Conservation (phyloP, 495 filamentous ascomycete genomes). For the Tuber microsphaerosporum region DNA sequence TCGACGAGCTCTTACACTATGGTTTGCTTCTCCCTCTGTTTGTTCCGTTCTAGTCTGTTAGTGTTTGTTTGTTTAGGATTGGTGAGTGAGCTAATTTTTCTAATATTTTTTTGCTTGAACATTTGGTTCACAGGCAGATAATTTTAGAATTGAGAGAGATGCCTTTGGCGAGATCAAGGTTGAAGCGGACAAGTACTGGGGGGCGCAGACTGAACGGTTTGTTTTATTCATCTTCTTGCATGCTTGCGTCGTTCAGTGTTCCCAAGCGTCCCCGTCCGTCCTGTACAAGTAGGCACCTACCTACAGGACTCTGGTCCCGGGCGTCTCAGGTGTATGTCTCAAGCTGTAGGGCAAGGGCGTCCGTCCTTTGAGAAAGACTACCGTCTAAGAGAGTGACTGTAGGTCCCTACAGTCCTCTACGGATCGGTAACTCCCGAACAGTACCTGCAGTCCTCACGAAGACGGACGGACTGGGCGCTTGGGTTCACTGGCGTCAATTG, state of each 20-base stretch:
- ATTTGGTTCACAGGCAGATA: conserved; percentile 46
- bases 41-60: too few species aligned
- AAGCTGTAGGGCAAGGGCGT: too few species aligned
- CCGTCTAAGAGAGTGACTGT: too few species aligned
- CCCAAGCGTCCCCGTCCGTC: too few species aligned
- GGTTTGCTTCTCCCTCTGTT: conserved; percentile 21
- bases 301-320: too few species aligned
- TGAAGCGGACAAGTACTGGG: conserved; percentile 93
- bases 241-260: not conserved
- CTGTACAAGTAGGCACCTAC: too few species aligned
- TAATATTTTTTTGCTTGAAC: not conserved
- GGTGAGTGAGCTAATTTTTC: not conserved
- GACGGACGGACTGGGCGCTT: too few species aligned
- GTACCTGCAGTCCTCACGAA: too few species aligned
- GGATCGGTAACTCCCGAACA: too few species aligned
- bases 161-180: conserved; percentile 96
- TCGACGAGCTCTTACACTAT: conserved; percentile 33
- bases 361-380: too few species aligned
- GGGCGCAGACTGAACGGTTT: conserved; percentile 90
- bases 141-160: conserved; percentile 75
- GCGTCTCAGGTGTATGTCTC: too few species aligned
- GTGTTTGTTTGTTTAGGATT: not conserved
- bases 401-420: too few species aligned
- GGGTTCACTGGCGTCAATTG: not conserved
- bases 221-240: conserved; percentile 17